These are phyloP conservation scores for Dryas drummondii DNA, from an alignment of 306 rosid species.

Conservation along the genomic window DNA sequence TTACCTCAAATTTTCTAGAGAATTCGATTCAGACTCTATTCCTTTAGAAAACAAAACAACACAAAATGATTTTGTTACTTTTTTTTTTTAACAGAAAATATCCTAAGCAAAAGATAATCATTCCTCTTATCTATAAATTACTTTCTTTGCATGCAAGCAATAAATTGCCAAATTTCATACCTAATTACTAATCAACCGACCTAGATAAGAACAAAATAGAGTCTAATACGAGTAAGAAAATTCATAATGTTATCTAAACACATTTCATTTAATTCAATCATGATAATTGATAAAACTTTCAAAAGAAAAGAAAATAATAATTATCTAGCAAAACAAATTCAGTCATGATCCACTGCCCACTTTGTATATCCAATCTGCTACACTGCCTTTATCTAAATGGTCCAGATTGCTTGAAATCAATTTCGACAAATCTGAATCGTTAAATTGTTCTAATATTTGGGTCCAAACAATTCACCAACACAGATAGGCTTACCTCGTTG, in stretches of 20 bases:
- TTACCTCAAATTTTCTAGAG: too few species aligned
- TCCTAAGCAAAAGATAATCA: too few species aligned
- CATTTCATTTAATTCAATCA: too few species aligned
- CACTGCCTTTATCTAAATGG: background rate
- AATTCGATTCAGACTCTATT: too few species aligned
- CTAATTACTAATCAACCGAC: background rate
- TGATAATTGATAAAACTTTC: too few species aligned
- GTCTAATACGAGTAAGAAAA: too few species aligned
- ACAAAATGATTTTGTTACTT: too few species aligned
- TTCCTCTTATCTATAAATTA: background rate
- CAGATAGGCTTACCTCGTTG: background rate
- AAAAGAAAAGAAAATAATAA: background rate
- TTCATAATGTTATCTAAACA: too few species aligned
- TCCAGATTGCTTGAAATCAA: background rate
- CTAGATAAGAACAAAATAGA: too few species aligned
- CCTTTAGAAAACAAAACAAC: too few species aligned
- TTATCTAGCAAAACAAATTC: background rate
- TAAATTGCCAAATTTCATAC: background rate
- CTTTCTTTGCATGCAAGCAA: constrained; percentile 11
- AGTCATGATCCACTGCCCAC: background rate
- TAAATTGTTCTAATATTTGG: background rate
- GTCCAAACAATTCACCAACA: background rate
- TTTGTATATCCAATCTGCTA: background rate
- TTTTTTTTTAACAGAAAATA: too few species aligned
- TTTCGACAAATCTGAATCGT: background rate